Evolutionary conservation across 2,329 filamentous ascomycete species (phyloP).

Genomic region (Botrytis byssoidea): DNA sequence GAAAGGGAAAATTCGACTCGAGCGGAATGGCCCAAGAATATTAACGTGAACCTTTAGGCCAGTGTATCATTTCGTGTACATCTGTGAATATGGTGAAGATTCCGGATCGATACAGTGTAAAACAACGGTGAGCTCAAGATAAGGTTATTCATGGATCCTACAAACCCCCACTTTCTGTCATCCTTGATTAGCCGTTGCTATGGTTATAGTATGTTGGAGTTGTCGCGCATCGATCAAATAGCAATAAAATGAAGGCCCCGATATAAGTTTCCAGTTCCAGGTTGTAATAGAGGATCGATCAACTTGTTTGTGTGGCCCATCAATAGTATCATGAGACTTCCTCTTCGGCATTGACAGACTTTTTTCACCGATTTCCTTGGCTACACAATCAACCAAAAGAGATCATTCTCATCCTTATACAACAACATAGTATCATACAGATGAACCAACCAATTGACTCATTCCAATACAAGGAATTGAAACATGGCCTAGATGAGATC

Average conservation of each 20-base stretch:
- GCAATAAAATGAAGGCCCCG: neutral
- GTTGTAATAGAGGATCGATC: neutral
- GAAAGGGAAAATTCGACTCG: neutral
- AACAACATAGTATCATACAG: neutral
- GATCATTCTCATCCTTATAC: neutral
- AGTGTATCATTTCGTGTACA: neutral
- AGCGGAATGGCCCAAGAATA: neutral
- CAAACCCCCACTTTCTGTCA: neutral
- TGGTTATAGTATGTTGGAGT: neutral
- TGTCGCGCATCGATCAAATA: neutral
- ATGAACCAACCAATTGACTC: neutral
- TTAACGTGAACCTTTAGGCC: neutral
- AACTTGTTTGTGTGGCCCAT: too few species aligned
- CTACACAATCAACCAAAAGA: neutral
- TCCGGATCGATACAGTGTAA: neutral
- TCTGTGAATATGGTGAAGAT: neutral
- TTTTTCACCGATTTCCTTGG: neutral
- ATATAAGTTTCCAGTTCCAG: too few species aligned
- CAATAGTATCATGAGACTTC: neutral
- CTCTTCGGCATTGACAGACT: neutral
- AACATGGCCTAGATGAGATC: constrained; percentile 20
- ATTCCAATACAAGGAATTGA: constrained; percentile 17
- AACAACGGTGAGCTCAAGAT: neutral
- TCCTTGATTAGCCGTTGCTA: neutral
- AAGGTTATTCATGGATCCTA: neutral